phyloP scores from a whole-genome alignment of 1,284 basidiomycete genomes.

The Rhizoctonia solani region DNA sequence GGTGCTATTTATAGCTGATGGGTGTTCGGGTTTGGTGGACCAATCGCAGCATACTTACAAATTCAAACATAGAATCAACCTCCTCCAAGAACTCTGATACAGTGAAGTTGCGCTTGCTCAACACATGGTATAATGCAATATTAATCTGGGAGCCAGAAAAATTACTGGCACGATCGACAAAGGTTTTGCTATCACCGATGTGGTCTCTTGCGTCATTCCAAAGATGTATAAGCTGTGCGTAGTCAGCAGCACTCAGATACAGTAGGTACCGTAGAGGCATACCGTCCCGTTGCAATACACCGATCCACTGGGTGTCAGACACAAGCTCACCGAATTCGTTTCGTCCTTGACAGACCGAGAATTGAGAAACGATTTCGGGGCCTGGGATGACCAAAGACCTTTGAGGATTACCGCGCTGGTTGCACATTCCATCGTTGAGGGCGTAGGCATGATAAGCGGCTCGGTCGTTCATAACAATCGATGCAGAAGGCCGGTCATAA shows the following conservation, averaged over 20 bases:
- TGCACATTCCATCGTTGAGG: constrained; percentile 18
- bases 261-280: background rate
- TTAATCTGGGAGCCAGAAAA: constrained; percentile 8
- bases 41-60: background rate
- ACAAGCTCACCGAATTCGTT: constrained; percentile 29
- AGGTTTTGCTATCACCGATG: constrained; percentile 77
- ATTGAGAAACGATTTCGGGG: constrained; percentile 2
- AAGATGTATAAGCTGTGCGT: background rate
- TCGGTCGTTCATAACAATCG: constrained; percentile 17
- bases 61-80: constrained; percentile 14
- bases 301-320: constrained; percentile 6
- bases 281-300: constrained; percentile 27
- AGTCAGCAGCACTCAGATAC: background rate
- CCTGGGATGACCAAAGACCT: constrained; percentile 17
- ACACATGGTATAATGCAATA: background rate
- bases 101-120: constrained; percentile 6
- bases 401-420: background rate
- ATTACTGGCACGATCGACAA: constrained; percentile 60
- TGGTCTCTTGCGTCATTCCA: constrained; percentile 29
- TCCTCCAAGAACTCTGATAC: constrained; percentile 6
- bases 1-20: background rate
- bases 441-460: constrained; percentile 6
- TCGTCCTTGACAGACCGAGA: constrained; percentile 9
- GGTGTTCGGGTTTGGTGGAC: background rate
- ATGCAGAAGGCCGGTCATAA: background rate